phyloP scores from a whole-genome alignment of 2,329 filamentous ascomycete species.

The Decorospora gaudefroyi region DNA sequence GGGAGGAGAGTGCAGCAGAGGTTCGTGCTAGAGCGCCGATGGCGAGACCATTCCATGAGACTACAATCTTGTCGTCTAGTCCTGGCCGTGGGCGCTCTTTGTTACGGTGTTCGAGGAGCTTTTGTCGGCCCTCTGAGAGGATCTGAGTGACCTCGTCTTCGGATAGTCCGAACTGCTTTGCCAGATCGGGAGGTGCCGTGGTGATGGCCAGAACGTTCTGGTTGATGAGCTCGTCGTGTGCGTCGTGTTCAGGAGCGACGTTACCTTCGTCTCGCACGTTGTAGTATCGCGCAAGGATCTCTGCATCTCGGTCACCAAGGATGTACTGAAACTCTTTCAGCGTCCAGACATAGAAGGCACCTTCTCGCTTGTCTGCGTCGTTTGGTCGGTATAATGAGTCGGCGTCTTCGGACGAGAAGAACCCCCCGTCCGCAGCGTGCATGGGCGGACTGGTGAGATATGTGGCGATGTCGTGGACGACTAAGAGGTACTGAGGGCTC shows the following conservation, averaged over 20 bases:
- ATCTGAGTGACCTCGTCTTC: constrained; percentile 70
- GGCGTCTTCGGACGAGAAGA: constrained; percentile 87
- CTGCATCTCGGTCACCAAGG: constrained; percentile 68
- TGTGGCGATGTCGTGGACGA: constrained; percentile 80
- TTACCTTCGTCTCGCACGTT: constrained; percentile 84
- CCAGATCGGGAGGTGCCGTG: constrained; percentile 69
- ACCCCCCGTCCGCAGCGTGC: constrained; percentile 69
- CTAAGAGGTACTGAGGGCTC: constrained; percentile 73
- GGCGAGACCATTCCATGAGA: constrained; percentile 85
- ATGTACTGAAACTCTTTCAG: constrained; percentile 80
- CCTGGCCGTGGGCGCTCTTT: constrained; percentile 74
- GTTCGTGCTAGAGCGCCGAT: constrained; percentile 81
- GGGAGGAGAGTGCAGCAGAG: constrained; percentile 66
- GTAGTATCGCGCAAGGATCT: constrained; percentile 81
- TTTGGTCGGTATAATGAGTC: constrained; percentile 77
- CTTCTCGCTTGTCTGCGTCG: constrained; percentile 82
- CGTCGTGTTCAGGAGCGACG: constrained; percentile 78
- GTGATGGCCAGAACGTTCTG: constrained; percentile 84
- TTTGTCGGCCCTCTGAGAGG: constrained; percentile 67
- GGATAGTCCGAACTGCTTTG: constrained; percentile 73
- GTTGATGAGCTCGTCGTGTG: constrained; percentile 91
- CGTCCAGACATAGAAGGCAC: constrained; percentile 95
- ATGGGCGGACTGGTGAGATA: constrained; percentile 79
- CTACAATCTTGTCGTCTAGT: constrained; percentile 85
- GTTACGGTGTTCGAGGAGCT: constrained; percentile 72